Percentiles rank a stretch among this genome's conserved stretches.
These are phyloP conservation scores for Phytophthora meadii DNA, from an alignment of 352 stramenopile species.

Conservation along the genomic window DNA sequence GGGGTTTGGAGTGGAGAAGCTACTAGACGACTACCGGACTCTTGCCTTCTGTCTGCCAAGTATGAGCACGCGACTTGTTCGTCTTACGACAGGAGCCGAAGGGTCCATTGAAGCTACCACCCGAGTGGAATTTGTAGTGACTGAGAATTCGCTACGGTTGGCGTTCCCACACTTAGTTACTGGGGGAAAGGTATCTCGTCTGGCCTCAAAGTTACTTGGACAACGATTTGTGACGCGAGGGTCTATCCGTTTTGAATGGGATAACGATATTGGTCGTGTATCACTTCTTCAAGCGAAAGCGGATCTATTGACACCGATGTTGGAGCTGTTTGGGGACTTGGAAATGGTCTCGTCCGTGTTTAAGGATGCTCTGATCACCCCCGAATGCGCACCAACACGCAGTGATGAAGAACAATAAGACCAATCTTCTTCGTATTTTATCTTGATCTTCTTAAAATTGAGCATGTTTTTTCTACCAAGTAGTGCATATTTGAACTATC, in stretches of 20 bases:
- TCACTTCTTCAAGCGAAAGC: neutral
- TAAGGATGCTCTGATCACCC: neutral
- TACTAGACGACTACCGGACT: conserved; percentile 1
- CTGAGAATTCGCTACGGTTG: neutral
- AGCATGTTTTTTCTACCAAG: too few species aligned
- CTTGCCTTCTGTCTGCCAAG: conserved; percentile 3
- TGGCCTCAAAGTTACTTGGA: neutral
- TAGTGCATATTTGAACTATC: too few species aligned
- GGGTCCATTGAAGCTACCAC: neutral
- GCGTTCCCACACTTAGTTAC: neutral
- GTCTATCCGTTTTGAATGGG: conserved; percentile 4
- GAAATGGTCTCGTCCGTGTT: conserved; percentile 6
- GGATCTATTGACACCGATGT: conserved; percentile 14
- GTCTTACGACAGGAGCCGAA: neutral
- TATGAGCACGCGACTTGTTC: conserved; percentile 1
- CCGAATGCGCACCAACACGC: neutral
- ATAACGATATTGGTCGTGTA: neutral
- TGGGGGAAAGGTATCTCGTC: neutral
- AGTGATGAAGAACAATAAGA: neutral
- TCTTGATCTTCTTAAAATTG: too few species aligned
- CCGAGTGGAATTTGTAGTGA: neutral
- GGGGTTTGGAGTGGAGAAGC: neutral
- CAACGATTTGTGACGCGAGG: conserved; percentile 1
- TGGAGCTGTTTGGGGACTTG: conserved; percentile 8
- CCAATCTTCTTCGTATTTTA: neutral